Conservation (phyloP, 768 basidiomycete genomes). For the Pleurotus tuber-regium region DNA sequence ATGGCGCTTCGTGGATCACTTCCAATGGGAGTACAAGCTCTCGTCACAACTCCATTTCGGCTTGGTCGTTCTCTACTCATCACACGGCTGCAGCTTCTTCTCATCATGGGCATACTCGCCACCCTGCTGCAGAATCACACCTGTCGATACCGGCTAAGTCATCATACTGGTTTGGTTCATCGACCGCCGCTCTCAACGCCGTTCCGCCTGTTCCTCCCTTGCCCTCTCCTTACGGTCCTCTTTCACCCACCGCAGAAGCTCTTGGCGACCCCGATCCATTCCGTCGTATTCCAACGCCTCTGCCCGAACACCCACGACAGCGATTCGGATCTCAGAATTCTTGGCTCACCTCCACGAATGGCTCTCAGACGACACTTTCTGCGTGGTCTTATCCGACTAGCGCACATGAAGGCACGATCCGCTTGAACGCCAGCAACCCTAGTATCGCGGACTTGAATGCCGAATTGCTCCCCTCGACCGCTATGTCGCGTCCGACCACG, state of each 20-base stretch:
- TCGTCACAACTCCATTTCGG: slow-evolving; percentile 56
- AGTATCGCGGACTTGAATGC: slow-evolving; percentile 43
- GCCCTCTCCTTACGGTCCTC: slow-evolving; percentile 54
- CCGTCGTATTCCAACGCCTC: slow-evolving; percentile 44
- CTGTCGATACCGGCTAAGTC: slow-evolving; percentile 53
- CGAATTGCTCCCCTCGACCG: slow-evolving; percentile 33
- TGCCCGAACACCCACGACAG: slow-evolving; percentile 36
- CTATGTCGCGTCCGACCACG: slow-evolving; percentile 44
- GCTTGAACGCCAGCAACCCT: slow-evolving; percentile 20
- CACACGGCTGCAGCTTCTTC: slow-evolving; percentile 39
- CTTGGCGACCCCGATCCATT: slow-evolving; percentile 60
- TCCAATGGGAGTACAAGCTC: slow-evolving; percentile 56
- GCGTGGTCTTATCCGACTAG: slow-evolving; percentile 70
- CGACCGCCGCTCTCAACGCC: slow-evolving; percentile 38
- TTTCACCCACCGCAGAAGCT: slow-evolving; percentile 37
- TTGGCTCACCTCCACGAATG: slow-evolving; percentile 68
- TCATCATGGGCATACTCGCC: slow-evolving; percentile 31
- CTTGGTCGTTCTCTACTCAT: slow-evolving; percentile 74
- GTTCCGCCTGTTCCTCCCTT: slow-evolving; percentile 63
- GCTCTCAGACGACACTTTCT: slow-evolving; percentile 54
- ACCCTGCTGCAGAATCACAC: slow-evolving; percentile 34
- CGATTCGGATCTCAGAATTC: slow-evolving; percentile 68
- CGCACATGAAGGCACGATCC: slow-evolving; percentile 30
- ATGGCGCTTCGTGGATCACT: slow-evolving; percentile 81
- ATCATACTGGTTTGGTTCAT: slow-evolving; percentile 59